Percentiles rank a stretch among this genome's conserved stretches.
Evolutionary conservation across 2,329 filamentous ascomycete genomes (phyloP).

Genomic region (Exserohilum turcica): DNA sequence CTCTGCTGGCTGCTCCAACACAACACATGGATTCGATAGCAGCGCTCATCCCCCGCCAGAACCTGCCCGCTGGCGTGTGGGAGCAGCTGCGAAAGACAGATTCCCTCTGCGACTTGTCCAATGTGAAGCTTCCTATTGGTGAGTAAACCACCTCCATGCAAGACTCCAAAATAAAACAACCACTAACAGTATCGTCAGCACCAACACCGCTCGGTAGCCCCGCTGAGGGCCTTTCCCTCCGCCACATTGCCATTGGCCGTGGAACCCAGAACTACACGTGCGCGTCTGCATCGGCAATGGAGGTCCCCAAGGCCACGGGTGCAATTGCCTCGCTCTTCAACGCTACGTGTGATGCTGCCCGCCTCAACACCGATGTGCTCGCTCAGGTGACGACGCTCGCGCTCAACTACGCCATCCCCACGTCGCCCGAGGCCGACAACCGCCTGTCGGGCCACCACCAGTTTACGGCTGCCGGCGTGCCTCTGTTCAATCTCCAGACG

Average conservation of each 20-base stretch:
- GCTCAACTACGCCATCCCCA: slow-evolving; percentile 67
- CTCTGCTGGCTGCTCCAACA: slow-evolving; percentile 43
- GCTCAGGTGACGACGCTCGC: slow-evolving; percentile 68
- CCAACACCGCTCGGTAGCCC: slow-evolving; percentile 66
- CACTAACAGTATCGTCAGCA: slow-evolving; percentile 46
- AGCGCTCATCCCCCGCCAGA: slow-evolving; percentile 23
- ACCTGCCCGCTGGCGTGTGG: slow-evolving; percentile 23
- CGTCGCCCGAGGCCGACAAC: slow-evolving; percentile 56
- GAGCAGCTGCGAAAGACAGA: slow-evolving; percentile 27
- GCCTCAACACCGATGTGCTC: slow-evolving; percentile 63
- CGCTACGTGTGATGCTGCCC: slow-evolving; percentile 75
- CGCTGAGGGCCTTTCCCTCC: slow-evolving; percentile 64
- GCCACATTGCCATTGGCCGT: slow-evolving; percentile 82
- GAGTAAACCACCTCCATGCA: slow-evolving; percentile 13
- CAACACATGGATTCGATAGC: slow-evolving; percentile 27
- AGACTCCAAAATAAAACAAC: neutral
- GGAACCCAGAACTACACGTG: slow-evolving; percentile 97
- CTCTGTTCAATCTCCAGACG: slow-evolving; percentile 80
- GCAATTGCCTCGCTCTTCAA: slow-evolving; percentile 88
- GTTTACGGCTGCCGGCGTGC: slow-evolving; percentile 72
- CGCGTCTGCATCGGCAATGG: slow-evolving; percentile 60
- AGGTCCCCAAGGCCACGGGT: slow-evolving; percentile 68
- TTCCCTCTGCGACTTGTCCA: slow-evolving; percentile 38
- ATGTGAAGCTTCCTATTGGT: slow-evolving; percentile 40
- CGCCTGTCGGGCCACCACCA: slow-evolving; percentile 77